Evolutionary conservation across 73 alveolate species (phyloP).

Genomic region (Tetrahymena thermophila): DNA sequence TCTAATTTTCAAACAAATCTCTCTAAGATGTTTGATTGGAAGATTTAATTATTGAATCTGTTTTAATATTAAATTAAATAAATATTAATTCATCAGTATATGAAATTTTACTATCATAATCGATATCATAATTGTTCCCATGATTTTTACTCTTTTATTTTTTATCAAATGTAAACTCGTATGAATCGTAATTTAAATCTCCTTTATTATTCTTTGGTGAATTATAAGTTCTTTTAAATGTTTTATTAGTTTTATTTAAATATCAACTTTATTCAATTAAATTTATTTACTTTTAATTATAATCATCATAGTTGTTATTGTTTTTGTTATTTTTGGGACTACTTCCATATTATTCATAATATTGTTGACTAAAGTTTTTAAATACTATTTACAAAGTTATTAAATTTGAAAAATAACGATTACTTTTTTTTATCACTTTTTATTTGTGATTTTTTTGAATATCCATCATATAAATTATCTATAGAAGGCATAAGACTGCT

Average conservation of each 20-base stretch:
- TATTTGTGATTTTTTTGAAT: not conserved
- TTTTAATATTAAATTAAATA: not conserved
- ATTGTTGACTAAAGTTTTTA: not conserved
- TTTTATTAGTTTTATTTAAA: not conserved
- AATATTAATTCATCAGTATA: not conserved
- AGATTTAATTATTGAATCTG: not conserved
- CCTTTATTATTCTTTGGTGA: not conserved
- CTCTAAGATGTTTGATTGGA: not conserved
- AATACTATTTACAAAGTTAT: too few relatives aligned
- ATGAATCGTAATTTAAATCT: not conserved
- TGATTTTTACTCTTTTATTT: not conserved
- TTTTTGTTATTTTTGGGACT: not conserved
- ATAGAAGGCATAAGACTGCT: not conserved
- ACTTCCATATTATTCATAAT: not conserved
- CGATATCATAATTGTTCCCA: not conserved
- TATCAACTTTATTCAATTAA: not conserved
- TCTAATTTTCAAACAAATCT: not conserved
- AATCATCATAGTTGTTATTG: not conserved
- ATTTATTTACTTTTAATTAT: not conserved
- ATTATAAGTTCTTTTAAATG: not conserved
- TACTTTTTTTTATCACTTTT: not conserved
- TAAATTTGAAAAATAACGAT: not conserved
- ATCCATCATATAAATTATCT: not conserved
- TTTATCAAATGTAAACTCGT: not conserved
- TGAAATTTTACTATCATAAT: not conserved